Evolutionary conservation across 495 filamentous ascomycete species (phyloP).

Genomic region (Neurospora discreta): DNA sequence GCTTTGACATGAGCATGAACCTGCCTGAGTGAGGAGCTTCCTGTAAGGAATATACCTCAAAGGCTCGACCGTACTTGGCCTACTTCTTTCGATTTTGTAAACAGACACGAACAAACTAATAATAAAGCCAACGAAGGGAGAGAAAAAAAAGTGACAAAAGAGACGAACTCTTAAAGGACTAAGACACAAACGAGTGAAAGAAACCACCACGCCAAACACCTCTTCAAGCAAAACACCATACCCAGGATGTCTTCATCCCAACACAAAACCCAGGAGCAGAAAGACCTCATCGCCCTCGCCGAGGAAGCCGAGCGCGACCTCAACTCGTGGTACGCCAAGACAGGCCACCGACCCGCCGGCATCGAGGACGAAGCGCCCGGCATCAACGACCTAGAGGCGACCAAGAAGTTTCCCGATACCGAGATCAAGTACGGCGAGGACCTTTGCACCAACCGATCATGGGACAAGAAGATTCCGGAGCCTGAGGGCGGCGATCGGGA

Average conservation of each 20-base stretch:
- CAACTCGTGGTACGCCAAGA: conserved; percentile 33
- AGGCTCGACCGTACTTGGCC: neutral
- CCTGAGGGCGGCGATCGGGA: conserved; percentile 29
- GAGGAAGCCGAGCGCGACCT: conserved; percentile 37
- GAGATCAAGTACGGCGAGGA: conserved; percentile 21
- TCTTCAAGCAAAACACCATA: neutral
- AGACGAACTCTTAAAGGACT: neutral
- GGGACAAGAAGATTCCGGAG: conserved; percentile 26
- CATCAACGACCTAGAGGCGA: conserved; percentile 16
- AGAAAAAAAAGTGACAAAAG: neutral
- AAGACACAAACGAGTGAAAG: neutral
- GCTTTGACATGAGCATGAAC: too few species aligned
- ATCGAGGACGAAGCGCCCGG: conserved; percentile 20
- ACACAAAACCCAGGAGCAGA: neutral
- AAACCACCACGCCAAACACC: neutral
- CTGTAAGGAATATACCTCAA: too few species aligned
- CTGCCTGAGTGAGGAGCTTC: too few species aligned
- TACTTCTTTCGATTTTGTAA: neutral
- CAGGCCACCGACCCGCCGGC: conserved; percentile 17
- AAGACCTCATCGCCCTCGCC: conserved; percentile 24
- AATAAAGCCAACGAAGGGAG: neutral
- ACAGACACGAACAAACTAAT: neutral
- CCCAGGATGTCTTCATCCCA: neutral
- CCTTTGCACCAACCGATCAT: conserved; percentile 21
- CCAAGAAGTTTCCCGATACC: conserved; percentile 24